A percentile compares a stretch with the other conserved stretches of the same genome.
Evolutionary conservation across 2,329 filamentous ascomycete species (phyloP).

Genomic region (Aspergillus felis): DNA sequence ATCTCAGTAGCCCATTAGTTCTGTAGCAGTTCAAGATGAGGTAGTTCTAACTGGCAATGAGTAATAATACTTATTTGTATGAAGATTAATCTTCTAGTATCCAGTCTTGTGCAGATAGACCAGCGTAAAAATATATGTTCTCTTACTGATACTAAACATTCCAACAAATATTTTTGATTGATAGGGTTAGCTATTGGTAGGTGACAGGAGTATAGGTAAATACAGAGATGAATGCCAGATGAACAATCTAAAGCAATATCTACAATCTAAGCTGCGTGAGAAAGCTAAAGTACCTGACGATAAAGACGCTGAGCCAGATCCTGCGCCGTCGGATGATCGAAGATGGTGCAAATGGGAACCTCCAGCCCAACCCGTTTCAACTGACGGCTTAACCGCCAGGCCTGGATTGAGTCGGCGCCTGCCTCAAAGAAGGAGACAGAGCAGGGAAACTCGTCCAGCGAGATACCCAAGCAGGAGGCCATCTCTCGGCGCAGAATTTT

Average conservation of each 20-base stretch:
- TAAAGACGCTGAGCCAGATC: not conserved
- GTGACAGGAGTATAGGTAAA: no score
- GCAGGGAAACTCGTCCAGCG: not conserved
- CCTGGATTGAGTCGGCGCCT: not conserved
- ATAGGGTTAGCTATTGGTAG: no score
- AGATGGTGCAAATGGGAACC: not conserved
- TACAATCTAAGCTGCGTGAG: not conserved
- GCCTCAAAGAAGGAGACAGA: not conserved
- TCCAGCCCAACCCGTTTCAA: not conserved
- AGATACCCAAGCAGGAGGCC: not conserved
- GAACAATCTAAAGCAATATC: not conserved
- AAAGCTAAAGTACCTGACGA: not conserved
- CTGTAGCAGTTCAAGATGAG: no score
- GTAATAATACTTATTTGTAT: no score
- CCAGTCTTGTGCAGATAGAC: no score
- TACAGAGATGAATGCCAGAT: not conserved
- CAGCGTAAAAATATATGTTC: no score
- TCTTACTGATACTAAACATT: no score
- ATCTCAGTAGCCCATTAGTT: no score
- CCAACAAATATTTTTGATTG: no score
- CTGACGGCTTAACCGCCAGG: not conserved
- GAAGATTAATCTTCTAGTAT: no score
- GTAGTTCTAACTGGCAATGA: no score
- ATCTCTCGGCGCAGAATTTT: not conserved
- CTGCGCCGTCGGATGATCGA: not conserved